Percentiles rank a stretch among this genome's conserved stretches.
phyloP scores from a whole-genome alignment of 495 filamentous ascomycete genomes.

The Penicillium silybi region DNA sequence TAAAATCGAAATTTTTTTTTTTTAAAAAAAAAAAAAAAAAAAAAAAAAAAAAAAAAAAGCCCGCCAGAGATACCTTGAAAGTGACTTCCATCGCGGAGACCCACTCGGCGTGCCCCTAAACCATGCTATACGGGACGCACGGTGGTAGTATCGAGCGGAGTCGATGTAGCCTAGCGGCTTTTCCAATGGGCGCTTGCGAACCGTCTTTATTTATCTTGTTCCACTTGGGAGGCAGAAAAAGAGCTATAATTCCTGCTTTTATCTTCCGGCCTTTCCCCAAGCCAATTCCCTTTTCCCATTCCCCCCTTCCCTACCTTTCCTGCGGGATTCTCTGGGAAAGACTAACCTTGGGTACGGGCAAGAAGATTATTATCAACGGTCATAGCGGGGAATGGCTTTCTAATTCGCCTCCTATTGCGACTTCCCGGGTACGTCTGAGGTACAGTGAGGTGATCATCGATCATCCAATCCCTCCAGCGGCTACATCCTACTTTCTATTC shows the following conservation, averaged over 20 bases:
- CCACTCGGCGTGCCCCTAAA: conserved; percentile 17
- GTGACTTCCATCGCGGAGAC: neutral
- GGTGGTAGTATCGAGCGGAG: conserved; percentile 23
- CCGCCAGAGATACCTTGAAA: conserved; percentile 3
- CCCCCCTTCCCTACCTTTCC: neutral
- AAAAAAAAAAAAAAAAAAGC: conserved; percentile 1
- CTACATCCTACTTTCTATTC: neutral
- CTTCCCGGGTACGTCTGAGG: conserved; percentile 18
- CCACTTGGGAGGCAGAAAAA: conserved; percentile 4
- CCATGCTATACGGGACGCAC: conserved; percentile 19
- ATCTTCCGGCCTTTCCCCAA: conserved; percentile 1
- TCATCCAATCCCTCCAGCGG: conserved; percentile 14
- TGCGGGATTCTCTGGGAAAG: neutral
- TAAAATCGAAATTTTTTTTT: no score
- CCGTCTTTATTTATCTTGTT: conserved; percentile 22
- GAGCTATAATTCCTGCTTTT: conserved; percentile 3
- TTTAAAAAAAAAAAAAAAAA: neutral
- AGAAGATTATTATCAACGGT: conserved; percentile 11
- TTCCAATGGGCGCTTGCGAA: conserved; percentile 17
- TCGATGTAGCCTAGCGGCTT: conserved; percentile 2
- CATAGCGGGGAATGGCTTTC: conserved; percentile 21
- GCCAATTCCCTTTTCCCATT: conserved; percentile 1
- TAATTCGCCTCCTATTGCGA: conserved; percentile 20
- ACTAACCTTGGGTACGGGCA: neutral
- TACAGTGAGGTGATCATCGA: conserved; percentile 26